A percentile compares a stretch with the other conserved stretches of the same genome.
Evolutionary conservation across 2,329 filamentous ascomycete species (phyloP).

Genomic region (Colletotrichum trifolii): DNA sequence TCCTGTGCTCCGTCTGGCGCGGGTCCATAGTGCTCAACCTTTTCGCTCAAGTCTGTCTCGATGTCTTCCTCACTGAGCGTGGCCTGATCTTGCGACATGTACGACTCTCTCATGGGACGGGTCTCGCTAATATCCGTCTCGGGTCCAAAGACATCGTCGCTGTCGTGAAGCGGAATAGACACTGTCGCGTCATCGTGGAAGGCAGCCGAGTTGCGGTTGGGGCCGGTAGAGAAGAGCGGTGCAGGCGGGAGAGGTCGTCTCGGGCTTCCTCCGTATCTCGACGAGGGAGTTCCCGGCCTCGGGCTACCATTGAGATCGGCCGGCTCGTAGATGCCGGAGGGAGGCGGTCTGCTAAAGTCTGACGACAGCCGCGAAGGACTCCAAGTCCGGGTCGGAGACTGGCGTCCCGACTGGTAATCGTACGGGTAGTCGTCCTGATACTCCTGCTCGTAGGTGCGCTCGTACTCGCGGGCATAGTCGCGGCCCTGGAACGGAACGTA

Average conservation of each 20-base stretch:
- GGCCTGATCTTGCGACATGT: constrained; percentile 63
- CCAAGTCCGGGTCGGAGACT: constrained; percentile 69
- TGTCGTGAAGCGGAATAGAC: constrained; percentile 74
- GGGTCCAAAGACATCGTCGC: constrained; percentile 81
- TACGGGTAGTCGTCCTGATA: constrained; percentile 31
- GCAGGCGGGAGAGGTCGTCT: constrained; percentile 88
- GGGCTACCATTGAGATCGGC: constrained; percentile 90
- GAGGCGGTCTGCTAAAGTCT: constrained; percentile 78
- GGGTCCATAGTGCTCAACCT: constrained; percentile 85
- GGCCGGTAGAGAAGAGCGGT: constrained; percentile 78
- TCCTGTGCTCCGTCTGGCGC: constrained; percentile 89
- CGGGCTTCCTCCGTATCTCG: constrained; percentile 87
- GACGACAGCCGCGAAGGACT: constrained; percentile 62
- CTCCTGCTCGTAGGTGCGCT: constrained; percentile 40
- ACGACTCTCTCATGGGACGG: constrained; percentile 66
- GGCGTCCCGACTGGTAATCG: constrained; percentile 29
- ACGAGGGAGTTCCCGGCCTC: constrained; percentile 89
- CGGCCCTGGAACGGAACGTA: constrained; percentile 68
- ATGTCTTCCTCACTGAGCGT: constrained; percentile 62
- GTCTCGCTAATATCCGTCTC: constrained; percentile 64
- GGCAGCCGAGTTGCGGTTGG: constrained; percentile 57
- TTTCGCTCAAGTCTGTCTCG: constrained; percentile 56
- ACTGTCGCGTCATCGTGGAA: constrained; percentile 77
- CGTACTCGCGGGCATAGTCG: constrained; percentile 47
- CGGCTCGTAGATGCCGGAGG: constrained; percentile 83